Evolutionary conservation across 257 asterid genomes (phyloP), one percentile per base, ranked within the genome.

Genomic region (Paraleonurus japonicus): DNA sequence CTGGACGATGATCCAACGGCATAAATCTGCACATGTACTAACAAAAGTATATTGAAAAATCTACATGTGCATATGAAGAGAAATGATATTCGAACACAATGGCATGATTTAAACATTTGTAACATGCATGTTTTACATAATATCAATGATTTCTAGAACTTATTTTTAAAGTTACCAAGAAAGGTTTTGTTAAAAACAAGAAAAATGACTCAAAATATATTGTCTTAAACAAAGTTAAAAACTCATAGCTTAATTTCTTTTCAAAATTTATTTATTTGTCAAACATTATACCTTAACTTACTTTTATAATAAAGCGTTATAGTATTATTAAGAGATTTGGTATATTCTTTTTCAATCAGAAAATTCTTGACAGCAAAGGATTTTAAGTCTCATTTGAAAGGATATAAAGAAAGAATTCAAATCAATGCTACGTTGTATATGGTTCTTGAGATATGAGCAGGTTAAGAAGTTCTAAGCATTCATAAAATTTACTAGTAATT

Each of bases 1-100:
- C 83, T 75, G 58, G 93, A 88, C 47, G 85, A 81, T 57, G 98
- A 90, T 68, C 95, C 99, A 75, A 85, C 95, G 20, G 76, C 88
- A 69, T 89, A 94, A 61, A 91, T 79, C 99, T 94, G 92, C 81
- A 83, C 24, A 43, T 63, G 54, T 30, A 61, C 61, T 27, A 60
- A 33, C 65, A 32, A 20, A 37, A 67, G 35, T 28, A 73, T 53
- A 41, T 66, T 20, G 22, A 13, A 55, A 28, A 65, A 57, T 28
- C 55, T 61, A 12, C 24, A 71, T 4, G 26, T 20, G 17, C 20
- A 65, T 55, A n/a, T 12, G 16, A 51, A 65, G 35, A 33, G 20
- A 9, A 65, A 17, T 63, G 22, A 65, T 70, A 39, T 70, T 48
- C 27, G 1, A 12, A 11, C 48, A 7, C 37, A 68, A 30, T 10